Evolutionary conservation across 176 grass and related monocot genomes (phyloP), one percentile per base, ranked within the genome.

Genomic region (Oryza punctata): DNA sequence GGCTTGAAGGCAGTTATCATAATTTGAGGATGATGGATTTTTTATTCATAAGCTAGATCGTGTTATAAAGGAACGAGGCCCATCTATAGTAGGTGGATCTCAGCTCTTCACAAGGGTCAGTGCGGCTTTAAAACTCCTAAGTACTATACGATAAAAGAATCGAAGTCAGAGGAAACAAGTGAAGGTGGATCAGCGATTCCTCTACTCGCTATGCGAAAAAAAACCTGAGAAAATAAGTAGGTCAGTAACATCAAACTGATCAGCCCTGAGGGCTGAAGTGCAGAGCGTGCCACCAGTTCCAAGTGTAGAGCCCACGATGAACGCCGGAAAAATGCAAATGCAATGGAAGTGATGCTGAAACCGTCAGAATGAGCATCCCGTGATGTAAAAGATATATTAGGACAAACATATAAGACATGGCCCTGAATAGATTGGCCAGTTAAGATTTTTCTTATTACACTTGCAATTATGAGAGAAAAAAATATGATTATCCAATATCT

Each of bases 271-370:
- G 8, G 85, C 67, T 21, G 84, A 69, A 16, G 75, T 65, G 63
- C 89, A 91, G 47, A 85, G 76, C 69, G 84, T 84, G 41, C 89
- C 89, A 5, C 89, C 84, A 0, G 59, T 73, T 1, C 84, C 81
- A 4, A 87, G 19, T 44, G 30, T 81, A 91, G 29, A 87, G 89
- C 0, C 89, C 89, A 54, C 47, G 67, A 26, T 84, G 89, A 68
- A 61, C 0, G 71, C 30, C 65, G 12, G 71, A 28, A 1, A 77
- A 68, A 54, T 50, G 77, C 72, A 72, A 65, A 12, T 87, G 46
- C 59, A 26, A 12, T 57, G 81, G 81, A 19, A 85, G 12, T 21
- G 63, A 81, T 10, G 89, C 77, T 3, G 85, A 91, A 40, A 59
- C 21, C 19, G 89, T 82, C 64, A 82, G 64, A 6, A 19, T 73